Percentiles rank a stretch among this genome's conserved stretches.
Evolutionary conservation across 306 rosid genomes (phyloP).

Genomic region (Begonia masoniana): DNA sequence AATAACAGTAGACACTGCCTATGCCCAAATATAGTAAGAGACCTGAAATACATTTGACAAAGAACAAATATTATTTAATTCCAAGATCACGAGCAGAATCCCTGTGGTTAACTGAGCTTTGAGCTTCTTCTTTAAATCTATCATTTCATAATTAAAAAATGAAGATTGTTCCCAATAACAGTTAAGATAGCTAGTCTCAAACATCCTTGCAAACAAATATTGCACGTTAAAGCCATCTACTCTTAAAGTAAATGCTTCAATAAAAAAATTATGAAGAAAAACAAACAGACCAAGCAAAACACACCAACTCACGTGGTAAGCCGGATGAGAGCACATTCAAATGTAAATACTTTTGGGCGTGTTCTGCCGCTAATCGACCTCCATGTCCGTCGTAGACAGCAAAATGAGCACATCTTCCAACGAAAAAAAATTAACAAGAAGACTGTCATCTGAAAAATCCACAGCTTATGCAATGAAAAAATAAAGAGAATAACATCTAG

Average conservation of each 20-base stretch:
- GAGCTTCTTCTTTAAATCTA: no score
- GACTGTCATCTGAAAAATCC: not conserved
- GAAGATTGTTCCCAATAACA: no score
- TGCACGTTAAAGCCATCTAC: conserved; percentile 1
- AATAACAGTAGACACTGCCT: no score
- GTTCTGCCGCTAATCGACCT: conserved; percentile 84
- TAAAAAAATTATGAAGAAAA: conserved; percentile 20
- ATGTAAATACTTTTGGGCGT: conserved; percentile 70
- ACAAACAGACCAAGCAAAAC: conserved; percentile 67
- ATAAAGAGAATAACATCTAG: not conserved
- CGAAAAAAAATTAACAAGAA: conserved; percentile 4
- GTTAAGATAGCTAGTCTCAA: no score
- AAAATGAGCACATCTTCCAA: conserved; percentile 63
- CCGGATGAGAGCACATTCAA: conserved; percentile 66
- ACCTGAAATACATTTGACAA: no score
- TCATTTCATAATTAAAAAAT: no score
- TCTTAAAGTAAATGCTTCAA: conserved; percentile 6
- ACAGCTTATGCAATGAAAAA: not conserved
- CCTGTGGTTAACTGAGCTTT: no score
- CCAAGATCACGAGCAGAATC: no score
- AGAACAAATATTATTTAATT: no score
- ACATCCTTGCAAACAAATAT: not conserved
- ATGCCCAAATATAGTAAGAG: no score
- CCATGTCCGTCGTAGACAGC: conserved; percentile 91
- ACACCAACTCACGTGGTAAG: conserved; percentile 99